Evolutionary conservation across 2,329 filamentous ascomycete genomes (phyloP), one percentile per base, ranked within the genome.

Genomic region (Penicillium sp.): DNA sequence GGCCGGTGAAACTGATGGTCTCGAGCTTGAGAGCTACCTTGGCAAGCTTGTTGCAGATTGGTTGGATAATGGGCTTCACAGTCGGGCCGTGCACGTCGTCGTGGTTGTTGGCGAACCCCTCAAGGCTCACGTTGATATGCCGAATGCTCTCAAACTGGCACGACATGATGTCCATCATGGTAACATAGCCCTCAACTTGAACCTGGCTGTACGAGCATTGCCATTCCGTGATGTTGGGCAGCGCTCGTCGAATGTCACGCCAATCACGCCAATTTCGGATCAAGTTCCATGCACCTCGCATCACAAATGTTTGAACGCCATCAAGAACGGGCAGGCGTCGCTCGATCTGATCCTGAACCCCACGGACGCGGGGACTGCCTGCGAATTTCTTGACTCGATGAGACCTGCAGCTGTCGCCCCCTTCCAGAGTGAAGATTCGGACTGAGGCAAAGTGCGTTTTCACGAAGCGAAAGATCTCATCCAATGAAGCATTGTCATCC

Each of bases 211-310:
- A 82, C 31, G 74, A 72, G 57, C 77, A 80, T 60, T 82, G 77
- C 76, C 78, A 80, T 65, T 82, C 80, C n/a, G 70, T 75, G 14
- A 91, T 73, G 57, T 83, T 86, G 1, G 89, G 89, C 42, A 91
- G 69, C 5, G 87, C 87, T 11, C 75, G 71, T 18, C 84, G 78
- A 47, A 92, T 80, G 48, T 78, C 79, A 52, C 79, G 73, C 72
- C 89, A 91, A 69, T 91, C 87, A 16, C 77, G 74, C 42, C 83
- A 75, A 14, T 81, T 77, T 44, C 88, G 80, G 70, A 90, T 87
- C 27, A 91, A 79, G 66, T 91, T 91, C 88, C 88, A 92, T 61
- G 90, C 87, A 6, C 88, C 88, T 63, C 88, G 86, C 71, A 88
- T 87, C 42, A 91, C 83, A 18, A 91, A 79, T 0, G 87, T 90